Evolutionary conservation across 2,329 filamentous ascomycete species (phyloP), one percentile per base, ranked within the genome.

Genomic region (Monosporascus sp.): DNA sequence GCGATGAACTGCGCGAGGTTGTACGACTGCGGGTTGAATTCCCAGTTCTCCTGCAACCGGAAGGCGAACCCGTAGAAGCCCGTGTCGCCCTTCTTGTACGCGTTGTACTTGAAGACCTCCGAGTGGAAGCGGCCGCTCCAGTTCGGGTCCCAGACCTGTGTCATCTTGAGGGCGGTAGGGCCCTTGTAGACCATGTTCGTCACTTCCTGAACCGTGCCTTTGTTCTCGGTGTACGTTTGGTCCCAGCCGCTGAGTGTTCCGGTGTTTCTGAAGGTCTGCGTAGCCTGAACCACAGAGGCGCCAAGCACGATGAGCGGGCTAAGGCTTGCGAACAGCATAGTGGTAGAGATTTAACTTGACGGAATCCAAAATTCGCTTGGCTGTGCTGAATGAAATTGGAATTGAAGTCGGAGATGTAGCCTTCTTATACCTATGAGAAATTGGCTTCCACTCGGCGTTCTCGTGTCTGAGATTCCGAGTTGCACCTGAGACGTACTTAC

Each of bases 1-100:
- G 75, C 74, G 58, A 79, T 79, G 67, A 79, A 80, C 64, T 80
- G 76, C 0, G 71, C 74, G 45, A 79, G 62, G 65, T 78, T 76
- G 65, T 74, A 79, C 48, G 63, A 65, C 62, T 77, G 74, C 1
- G 66, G 65, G n/a, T 62, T 58, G 60, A 76, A 77, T 55, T 79
- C 63, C 77, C 76, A 79, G 53, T 66, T 51, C 1, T 72, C 60
- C 25, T 71, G 68, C 7, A 80, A 70, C n/a, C 75, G 73, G 66
- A 80, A 79, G 0, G 68, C 65, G 62, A 80, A 80, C 37, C 76
- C 75, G 66, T 80, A 79, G 65, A 73, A 77, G 24, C 71, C 71
- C 20, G 65, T 65, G 52, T 79, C 72, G 47, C 72, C 74, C 51
- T 68, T 71, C 54, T 68, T 63, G 66, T 79, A 79, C 18, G 69